phyloP scores from a whole-genome alignment of 2,329 filamentous ascomycete species.

The Botrytis hyacinthi region DNA sequence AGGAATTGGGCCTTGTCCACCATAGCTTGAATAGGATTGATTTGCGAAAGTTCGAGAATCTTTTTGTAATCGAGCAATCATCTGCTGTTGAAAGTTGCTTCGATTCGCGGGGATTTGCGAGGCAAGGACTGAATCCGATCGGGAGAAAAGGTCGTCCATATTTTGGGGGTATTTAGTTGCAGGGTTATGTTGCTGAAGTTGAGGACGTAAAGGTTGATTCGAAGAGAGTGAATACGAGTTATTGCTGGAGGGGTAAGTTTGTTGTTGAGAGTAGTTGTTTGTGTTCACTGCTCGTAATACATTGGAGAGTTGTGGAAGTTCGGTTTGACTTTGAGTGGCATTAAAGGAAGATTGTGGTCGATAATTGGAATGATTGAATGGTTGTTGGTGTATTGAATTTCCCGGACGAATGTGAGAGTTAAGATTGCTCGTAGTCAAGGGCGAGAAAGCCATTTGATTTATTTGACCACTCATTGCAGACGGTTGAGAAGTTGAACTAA shows the following conservation, averaged over 20 bases:
- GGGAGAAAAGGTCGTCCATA: constrained; percentile 16
- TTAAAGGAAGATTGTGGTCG: constrained; percentile 4
- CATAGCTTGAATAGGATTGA: background rate
- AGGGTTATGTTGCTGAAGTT: background rate
- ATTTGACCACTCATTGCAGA: background rate
- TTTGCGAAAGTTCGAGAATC: background rate
- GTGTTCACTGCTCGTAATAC: background rate
- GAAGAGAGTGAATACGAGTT: constrained; percentile 16
- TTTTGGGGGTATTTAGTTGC: constrained; percentile 8
- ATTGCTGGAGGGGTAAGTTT: constrained; percentile 8
- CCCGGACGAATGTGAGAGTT: background rate
- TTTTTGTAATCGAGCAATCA: constrained; percentile 3
- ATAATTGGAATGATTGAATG: background rate
- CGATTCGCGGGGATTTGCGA: constrained; percentile 14
- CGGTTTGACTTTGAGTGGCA: constrained; percentile 2
- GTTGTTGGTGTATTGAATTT: background rate
- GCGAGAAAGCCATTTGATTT: background rate
- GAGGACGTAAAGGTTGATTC: background rate
- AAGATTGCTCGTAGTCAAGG: constrained; percentile 11
- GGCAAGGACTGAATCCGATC: constrained; percentile 10
- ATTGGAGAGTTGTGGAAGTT: constrained; percentile 5
- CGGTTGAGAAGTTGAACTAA: background rate
- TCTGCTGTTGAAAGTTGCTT: constrained; percentile 11
- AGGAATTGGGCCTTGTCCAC: background rate
- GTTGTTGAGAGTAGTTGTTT: background rate